phyloP scores from a whole-genome alignment of 768 basidiomycete genomes.

The Chalciporus chontae region DNA sequence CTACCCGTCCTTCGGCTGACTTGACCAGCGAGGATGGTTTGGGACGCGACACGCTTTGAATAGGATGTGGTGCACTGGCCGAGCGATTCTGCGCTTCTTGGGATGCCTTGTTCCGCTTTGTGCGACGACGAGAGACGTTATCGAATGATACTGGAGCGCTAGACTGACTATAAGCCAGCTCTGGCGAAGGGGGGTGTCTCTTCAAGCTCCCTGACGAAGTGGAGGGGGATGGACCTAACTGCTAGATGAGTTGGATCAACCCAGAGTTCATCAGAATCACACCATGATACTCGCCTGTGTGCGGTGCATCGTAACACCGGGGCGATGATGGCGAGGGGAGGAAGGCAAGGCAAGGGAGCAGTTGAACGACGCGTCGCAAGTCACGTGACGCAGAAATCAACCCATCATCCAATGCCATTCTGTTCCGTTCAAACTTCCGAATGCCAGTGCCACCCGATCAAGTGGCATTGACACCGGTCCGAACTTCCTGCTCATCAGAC shows the following conservation, averaged over 20 bases:
- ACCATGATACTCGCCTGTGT: conserved; percentile 11
- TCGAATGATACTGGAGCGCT: neutral
- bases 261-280: neutral
- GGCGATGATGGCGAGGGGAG: neutral
- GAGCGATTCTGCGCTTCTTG: conserved; percentile 1
- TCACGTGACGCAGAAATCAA: conserved; percentile 30
- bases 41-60: conserved; percentile 4
- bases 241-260: neutral
- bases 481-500: neutral
- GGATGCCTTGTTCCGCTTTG: conserved; percentile 16
- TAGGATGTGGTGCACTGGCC: conserved; percentile 4
- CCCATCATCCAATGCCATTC: neutral
- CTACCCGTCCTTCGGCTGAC: conserved; percentile 1
- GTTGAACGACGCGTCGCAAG: neutral
- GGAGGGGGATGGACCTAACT: conserved; percentile 15
- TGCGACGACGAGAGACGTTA: conserved; percentile 10
- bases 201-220: conserved; percentile 21
- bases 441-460: too few species aligned
- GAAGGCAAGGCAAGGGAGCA: neutral
- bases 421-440: too few species aligned
- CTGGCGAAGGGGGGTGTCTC: conserved; percentile 18
- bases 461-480: neutral
- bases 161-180: conserved; percentile 6
- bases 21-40: conserved; percentile 9
- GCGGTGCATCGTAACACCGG: conserved; percentile 11